Evolutionary conservation across 352 stramenopile species (phyloP).

Genomic region (Hyaloperonospora arabidopsidis): DNA sequence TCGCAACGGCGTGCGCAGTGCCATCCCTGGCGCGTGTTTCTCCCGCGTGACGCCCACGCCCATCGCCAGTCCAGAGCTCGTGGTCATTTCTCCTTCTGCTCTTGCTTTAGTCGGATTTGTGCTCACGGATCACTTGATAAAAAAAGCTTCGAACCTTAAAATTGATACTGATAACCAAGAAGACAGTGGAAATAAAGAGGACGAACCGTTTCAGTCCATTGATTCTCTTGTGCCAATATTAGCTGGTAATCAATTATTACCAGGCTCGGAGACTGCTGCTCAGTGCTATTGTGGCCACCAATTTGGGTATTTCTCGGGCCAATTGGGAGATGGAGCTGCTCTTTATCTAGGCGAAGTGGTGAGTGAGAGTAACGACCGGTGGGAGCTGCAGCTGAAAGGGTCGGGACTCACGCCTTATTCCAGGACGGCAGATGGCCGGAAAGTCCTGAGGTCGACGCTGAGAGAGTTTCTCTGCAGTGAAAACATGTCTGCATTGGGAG

Average conservation of each 20-base stretch:
- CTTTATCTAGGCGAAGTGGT: constrained; percentile 86
- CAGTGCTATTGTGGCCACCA: constrained; percentile 90
- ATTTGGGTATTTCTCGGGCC: constrained; percentile 88
- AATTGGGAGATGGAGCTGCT: constrained; percentile 87
- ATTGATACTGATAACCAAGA: too few relatives aligned
- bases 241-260: constrained; percentile 65
- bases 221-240: constrained; percentile 50
- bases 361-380: constrained; percentile 32
- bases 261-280: constrained; percentile 64
- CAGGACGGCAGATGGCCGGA: constrained; percentile 89
- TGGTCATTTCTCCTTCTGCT: constrained; percentile 41
- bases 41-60: constrained; percentile 54
- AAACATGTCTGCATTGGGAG: constrained; percentile 90
- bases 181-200: constrained; percentile 6
- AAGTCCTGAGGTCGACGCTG: constrained; percentile 89
- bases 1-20: constrained; percentile 42
- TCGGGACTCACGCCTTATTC: constrained; percentile 93
- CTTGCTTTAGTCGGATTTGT: constrained; percentile 60
- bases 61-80: constrained; percentile 48
- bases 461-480: constrained; percentile 96
- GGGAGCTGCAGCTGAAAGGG: constrained; percentile 96
- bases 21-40: constrained; percentile 52
- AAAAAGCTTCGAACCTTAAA: too few relatives aligned
- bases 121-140: constrained; percentile 9
- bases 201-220: constrained; percentile 25